phyloP scores from a whole-genome alignment of 2,329 filamentous ascomycete species.

The Aspergillus oerlinghausenensis region DNA sequence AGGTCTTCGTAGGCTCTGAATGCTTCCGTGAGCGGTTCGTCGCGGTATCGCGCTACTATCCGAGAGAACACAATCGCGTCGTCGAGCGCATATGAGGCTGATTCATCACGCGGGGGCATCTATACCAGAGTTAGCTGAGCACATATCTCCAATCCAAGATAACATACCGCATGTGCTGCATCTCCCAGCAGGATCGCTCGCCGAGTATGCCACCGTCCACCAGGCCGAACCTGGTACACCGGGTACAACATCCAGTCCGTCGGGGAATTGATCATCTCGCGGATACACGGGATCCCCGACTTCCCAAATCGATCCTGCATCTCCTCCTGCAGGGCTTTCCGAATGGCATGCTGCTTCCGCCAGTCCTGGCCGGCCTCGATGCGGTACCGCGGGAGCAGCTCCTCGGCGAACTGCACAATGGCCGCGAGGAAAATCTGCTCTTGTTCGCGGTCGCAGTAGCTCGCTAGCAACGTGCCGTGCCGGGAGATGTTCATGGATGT shows the following conservation, averaged over 20 bases:
- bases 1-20: constrained; percentile 38
- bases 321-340: constrained; percentile 31
- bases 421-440: constrained; percentile 39
- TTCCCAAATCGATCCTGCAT: constrained; percentile 33
- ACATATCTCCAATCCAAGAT: not conserved
- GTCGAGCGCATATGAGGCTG: constrained; percentile 42
- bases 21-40: constrained; percentile 26
- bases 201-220: constrained; percentile 38
- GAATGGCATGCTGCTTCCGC: constrained; percentile 31
- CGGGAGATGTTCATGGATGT: constrained; percentile 38
- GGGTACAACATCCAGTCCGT: constrained; percentile 43
- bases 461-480: constrained; percentile 36
- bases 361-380: constrained; percentile 30
- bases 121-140: constrained; percentile 15
- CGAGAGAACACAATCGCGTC: constrained; percentile 43
- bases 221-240: constrained; percentile 37
- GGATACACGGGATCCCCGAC: constrained; percentile 33
- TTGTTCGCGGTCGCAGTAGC: constrained; percentile 33
- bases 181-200: constrained; percentile 43
- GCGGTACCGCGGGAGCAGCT: constrained; percentile 19
- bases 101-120: constrained; percentile 47
- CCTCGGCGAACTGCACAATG: constrained; percentile 34
- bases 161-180: constrained; percentile 44
- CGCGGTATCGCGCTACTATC: constrained; percentile 31
- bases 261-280: constrained; percentile 31